Base-by-base conservation (phyloP, 2,329 filamentous ascomycete species). In the Colletotrichum orbiculare region DNA sequence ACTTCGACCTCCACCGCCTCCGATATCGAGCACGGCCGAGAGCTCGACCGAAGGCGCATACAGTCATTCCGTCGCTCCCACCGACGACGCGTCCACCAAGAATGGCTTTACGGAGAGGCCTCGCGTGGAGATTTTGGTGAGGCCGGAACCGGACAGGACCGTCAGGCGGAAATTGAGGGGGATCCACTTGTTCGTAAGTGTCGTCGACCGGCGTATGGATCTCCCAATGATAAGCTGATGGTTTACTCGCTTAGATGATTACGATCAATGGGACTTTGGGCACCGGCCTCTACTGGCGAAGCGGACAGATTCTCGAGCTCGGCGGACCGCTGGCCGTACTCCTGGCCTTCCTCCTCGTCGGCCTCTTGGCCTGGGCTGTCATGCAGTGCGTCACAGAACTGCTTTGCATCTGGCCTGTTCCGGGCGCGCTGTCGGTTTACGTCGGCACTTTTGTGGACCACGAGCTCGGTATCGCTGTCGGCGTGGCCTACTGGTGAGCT, bases 341-440 rank as follows among this genome's bases (percentile, higher is more conserved):
- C 12, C 48, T 74, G n/a, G 69, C 72, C 2, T 75, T 73, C 33
- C 49, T 74, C n/a, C 50, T 72, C 2, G 63, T 73, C 4, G 73
- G 73, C 9, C 34, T 73, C 43, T 56, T 75, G 8, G 69, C 72
- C 9, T 74, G 72, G 72, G 68, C 69, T 33, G 72, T 74, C n/a
- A 75, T 72, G 70, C 72, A 75, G 49, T 74, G 72, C 55, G 71
- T 74, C 42, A 71, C 72, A 17, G 73, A 75, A 47, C 67, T 75
- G 60, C 64, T 74, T 10, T 75, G 73, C 61, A 72, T 75, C 17
- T 75, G 73, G 73, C 73, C 74, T 6, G 69, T 77, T 12, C 73
- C 74, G 1, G 74, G 74, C 25, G 74, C 74, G 2, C 39, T 76
- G 25, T 71, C 71, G 6, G 70, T 73, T 46, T 76, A 73, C 46